Conservation (phyloP, 345 rosid species). For the Tarenaya hassleriana region DNA sequence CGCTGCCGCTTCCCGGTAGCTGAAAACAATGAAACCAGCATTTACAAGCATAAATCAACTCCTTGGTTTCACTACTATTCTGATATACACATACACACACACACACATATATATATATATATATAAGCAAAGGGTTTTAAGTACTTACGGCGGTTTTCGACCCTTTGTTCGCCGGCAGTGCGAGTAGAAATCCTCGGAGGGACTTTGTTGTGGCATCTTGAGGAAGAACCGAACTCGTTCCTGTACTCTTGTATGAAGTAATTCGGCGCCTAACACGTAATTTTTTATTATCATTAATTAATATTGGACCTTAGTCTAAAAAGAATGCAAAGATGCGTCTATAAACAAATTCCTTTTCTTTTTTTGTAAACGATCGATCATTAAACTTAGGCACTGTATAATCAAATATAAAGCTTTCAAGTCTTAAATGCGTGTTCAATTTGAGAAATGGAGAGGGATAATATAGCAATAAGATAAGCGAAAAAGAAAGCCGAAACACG, state of each 20-base stretch:
- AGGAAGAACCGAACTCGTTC: conserved; percentile 55
- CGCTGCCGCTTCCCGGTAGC: conserved; percentile 99
- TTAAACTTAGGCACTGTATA: too few species aligned
- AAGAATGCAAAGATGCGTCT: too few species aligned
- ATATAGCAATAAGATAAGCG: conserved; percentile 4
- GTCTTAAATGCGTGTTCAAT: background rate
- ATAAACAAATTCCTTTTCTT: too few species aligned
- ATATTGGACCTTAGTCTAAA: too few species aligned
- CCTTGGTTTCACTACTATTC: too few species aligned
- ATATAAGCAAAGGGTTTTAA: background rate
- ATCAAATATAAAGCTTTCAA: background rate
- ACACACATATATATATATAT: background rate
- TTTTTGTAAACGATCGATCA: too few species aligned
- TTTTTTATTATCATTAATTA: conserved; percentile 4
- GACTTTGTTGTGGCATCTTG: conserved; percentile 47
- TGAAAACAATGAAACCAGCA: conserved; percentile 31
- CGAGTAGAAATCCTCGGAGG: conserved; percentile 39
- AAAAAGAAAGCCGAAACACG: conserved; percentile 20
- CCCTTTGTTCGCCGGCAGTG: conserved; percentile 38
- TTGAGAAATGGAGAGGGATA: background rate
- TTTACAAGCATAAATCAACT: background rate
- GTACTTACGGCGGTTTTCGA: conserved; percentile 69
- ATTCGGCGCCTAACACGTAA: conserved; percentile 36
- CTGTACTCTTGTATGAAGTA: conserved; percentile 38
- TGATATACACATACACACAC: too few species aligned